Evolutionary conservation across 2,329 filamentous ascomycete species (phyloP).

Genomic region (Keithomyces neogunnii): DNA sequence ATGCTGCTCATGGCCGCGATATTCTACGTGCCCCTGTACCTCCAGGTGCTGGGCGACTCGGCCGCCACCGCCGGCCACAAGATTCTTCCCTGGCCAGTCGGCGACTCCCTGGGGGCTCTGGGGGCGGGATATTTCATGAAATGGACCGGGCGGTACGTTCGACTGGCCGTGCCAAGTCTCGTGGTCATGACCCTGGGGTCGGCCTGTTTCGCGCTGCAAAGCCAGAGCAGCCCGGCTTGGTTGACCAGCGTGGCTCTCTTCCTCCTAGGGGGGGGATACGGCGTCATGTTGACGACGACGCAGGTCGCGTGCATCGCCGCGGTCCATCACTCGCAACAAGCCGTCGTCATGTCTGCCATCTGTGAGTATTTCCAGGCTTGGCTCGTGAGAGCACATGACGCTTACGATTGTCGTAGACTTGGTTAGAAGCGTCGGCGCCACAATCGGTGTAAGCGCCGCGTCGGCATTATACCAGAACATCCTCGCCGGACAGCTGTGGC

Average conservation of each 20-base stretch:
- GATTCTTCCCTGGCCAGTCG: conserved; percentile 59
- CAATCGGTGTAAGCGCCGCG: conserved; percentile 35
- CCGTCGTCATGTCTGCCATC: conserved; percentile 45
- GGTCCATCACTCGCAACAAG: conserved; percentile 28
- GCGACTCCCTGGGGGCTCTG: conserved; percentile 58
- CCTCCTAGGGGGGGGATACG: conserved; percentile 58
- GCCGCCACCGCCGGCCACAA: conserved; percentile 58
- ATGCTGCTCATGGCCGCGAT: conserved; percentile 60
- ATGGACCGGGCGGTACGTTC: conserved; percentile 59
- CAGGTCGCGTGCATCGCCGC: conserved; percentile 66
- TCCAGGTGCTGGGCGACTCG: conserved; percentile 60
- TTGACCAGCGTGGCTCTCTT: conserved; percentile 45
- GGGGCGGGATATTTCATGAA: conserved; percentile 63
- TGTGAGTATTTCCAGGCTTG: conserved; percentile 22
- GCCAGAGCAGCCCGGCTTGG: conserved; percentile 29
- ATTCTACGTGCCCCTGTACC: conserved; percentile 70
- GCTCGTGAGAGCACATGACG: too few relatives aligned
- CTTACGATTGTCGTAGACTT: too few relatives aligned
- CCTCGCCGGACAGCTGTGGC: conserved; percentile 50
- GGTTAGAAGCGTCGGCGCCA: conserved; percentile 21
- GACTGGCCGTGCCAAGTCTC: conserved; percentile 18
- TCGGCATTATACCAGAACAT: conserved; percentile 71
- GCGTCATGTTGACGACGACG: conserved; percentile 66
- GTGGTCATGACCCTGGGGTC: too few relatives aligned
- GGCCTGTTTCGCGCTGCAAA: too few relatives aligned